These are phyloP conservation scores for Heteromeles arbutifolia DNA, from an alignment of 306 rosid species.

Conservation along the genomic window DNA sequence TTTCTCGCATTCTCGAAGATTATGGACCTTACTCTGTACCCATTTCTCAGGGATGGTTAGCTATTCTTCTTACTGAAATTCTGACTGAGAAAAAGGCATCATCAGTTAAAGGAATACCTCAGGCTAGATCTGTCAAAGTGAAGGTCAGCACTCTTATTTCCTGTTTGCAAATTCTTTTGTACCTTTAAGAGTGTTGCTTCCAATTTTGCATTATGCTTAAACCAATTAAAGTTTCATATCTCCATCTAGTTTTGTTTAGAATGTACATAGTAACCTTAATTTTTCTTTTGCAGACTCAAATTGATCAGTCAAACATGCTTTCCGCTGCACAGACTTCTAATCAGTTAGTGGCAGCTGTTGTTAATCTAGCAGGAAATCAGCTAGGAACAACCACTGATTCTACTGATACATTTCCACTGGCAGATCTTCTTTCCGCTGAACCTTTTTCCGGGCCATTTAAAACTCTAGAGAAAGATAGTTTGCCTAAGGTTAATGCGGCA, in stretches of 20 bases:
- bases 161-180: neutral
- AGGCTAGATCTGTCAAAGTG: constrained; percentile 58
- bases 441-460: constrained; percentile 69
- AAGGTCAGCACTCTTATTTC: constrained; percentile 47
- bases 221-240: neutral
- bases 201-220: constrained; percentile 6
- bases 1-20: constrained; percentile 67
- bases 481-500: constrained; percentile 74
- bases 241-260: neutral
- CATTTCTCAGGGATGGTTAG: constrained; percentile 89
- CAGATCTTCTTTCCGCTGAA: constrained; percentile 72
- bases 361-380: constrained; percentile 69
- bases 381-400: constrained; percentile 40
- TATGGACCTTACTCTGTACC: constrained; percentile 67
- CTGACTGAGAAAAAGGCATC: constrained; percentile 46
- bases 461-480: constrained; percentile 50
- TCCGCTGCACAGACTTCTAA: constrained; percentile 68
- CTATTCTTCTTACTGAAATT: constrained; percentile 59
- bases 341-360: constrained; percentile 71
- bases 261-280: neutral
- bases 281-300: constrained; percentile 64
- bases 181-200: neutral
- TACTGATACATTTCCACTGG: constrained; percentile 54
- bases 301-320: constrained; percentile 70
- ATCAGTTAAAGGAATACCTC: constrained; percentile 51